A percentile compares a stretch with the other conserved stretches of the same genome.
These are phyloP conservation scores for Ziziphus jujuba DNA, from an alignment of 306 rosid species.

Conservation along the genomic window DNA sequence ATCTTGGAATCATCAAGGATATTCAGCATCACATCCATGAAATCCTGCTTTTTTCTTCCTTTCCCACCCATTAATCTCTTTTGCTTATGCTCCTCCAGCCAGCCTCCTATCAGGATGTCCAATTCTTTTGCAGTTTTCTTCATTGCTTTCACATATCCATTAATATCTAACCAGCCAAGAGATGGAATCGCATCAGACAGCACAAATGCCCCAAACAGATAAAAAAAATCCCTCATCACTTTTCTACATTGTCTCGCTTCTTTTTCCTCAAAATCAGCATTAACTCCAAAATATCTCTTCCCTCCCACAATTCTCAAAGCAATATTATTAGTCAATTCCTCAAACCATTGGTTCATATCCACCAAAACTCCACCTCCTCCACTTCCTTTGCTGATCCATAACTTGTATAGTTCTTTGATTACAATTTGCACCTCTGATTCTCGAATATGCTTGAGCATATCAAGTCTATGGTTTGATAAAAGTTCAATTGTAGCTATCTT, in stretches of 20 bases:
- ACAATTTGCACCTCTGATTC: constrained; percentile 28
- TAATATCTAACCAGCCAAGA: constrained; percentile 39
- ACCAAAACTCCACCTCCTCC: constrained; percentile 36
- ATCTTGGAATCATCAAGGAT: not conserved
- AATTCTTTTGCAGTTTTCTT: constrained; percentile 11
- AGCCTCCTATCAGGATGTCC: not conserved
- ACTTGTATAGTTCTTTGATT: constrained; percentile 18
- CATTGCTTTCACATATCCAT: constrained; percentile 16
- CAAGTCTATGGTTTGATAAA: constrained; percentile 33
- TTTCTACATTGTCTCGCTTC: constrained; percentile 32
- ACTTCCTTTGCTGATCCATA: constrained; percentile 29
- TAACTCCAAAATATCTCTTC: constrained; percentile 28
- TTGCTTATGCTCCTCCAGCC: constrained; percentile 19
- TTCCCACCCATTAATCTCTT: not conserved
- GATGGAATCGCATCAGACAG: constrained; percentile 48
- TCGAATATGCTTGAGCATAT: constrained; percentile 32
- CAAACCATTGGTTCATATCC: constrained; percentile 56
- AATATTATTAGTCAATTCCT: constrained; percentile 37
- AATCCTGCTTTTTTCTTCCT: constrained; percentile 3
- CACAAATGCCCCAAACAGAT: constrained; percentile 40
- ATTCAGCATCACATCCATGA: constrained; percentile 18
- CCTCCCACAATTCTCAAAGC: constrained; percentile 47
- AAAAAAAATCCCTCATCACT: constrained; percentile 33
- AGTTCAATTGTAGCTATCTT: constrained; percentile 40
- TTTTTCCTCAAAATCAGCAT: constrained; percentile 28